A percentile compares a stretch with the other conserved stretches of the same genome.
These are phyloP conservation scores for Acacia pycnantha DNA, from an alignment of 331 rosid genomes.

Conservation along the genomic window DNA sequence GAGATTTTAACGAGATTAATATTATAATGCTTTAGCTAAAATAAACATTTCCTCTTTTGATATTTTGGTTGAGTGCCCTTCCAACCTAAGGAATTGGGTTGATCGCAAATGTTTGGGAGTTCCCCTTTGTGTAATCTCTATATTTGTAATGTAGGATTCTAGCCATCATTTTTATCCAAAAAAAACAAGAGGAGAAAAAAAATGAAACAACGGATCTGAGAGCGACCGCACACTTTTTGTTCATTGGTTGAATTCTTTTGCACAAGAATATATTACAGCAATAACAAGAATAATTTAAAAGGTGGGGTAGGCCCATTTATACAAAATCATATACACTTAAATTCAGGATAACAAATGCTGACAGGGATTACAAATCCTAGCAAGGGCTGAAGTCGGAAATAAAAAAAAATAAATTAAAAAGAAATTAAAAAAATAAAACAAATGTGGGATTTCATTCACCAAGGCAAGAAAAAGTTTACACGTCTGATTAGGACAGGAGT, in stretches of 20 bases:
- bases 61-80: too few species aligned
- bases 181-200: not conserved
- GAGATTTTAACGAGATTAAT: too few species aligned
- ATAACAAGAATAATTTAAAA: constrained; percentile 49
- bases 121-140: too few species aligned
- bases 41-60: too few species aligned
- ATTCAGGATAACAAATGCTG: constrained; percentile 44
- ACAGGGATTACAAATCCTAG: constrained; percentile 40
- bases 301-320: constrained; percentile 41
- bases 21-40: too few species aligned
- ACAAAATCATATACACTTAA: constrained; percentile 71
- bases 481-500: constrained; percentile 37
- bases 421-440: constrained; percentile 3
- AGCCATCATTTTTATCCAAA: too few species aligned
- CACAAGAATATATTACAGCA: constrained; percentile 59
- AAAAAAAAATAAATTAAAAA: not conserved
- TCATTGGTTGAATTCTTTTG: constrained; percentile 31
- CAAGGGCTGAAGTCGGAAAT: not conserved
- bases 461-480: constrained; percentile 34
- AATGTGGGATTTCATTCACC: constrained; percentile 41
- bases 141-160: too few species aligned
- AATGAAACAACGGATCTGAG: not conserved
- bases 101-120: too few species aligned
- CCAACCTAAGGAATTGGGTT: too few species aligned
- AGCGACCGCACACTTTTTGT: not conserved